phyloP scores from a whole-genome alignment of 768 basidiomycete species.

The Leucocoprinus sp. region DNA sequence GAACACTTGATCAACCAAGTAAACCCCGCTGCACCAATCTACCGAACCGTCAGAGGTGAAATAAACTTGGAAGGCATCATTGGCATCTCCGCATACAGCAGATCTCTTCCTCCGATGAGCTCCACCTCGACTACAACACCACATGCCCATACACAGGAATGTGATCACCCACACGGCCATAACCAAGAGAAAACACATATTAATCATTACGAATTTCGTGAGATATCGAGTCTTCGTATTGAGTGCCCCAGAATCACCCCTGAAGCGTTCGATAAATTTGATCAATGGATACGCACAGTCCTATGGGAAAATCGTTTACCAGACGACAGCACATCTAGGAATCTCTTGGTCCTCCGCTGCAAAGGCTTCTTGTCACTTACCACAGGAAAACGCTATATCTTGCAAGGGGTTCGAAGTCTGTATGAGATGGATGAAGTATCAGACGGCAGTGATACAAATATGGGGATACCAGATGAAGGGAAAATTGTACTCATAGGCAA shows the following conservation, averaged over 20 bases:
- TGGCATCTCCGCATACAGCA: constrained; percentile 70
- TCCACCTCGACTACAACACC: constrained; percentile 11
- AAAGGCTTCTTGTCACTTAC: constrained; percentile 70
- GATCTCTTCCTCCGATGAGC: constrained; percentile 29
- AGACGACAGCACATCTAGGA: constrained; percentile 15
- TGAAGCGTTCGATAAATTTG: constrained; percentile 44
- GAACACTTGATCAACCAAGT: constrained; percentile 60
- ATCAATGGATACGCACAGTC: constrained; percentile 72
- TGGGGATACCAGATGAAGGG: constrained; percentile 53
- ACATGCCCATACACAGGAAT: constrained; percentile 22
- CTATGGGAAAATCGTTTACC: constrained; percentile 73
- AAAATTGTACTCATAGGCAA: constrained; percentile 88
- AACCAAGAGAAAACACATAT: constrained; percentile 26
- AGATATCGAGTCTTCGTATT: constrained; percentile 78
- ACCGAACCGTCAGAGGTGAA: constrained; percentile 60
- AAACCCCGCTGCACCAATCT: constrained; percentile 74
- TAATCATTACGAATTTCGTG: constrained; percentile 64
- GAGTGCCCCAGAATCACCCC: constrained; percentile 50
- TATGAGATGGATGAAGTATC: constrained; percentile 63
- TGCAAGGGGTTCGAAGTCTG: constrained; percentile 88
- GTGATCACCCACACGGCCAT: constrained; percentile 26
- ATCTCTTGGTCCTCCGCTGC: constrained; percentile 68
- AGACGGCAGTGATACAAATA: constrained; percentile 21
- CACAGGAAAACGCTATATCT: constrained; percentile 53
- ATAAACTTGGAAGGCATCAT: constrained; percentile 75